A percentile compares a stretch with the other conserved stretches of the same genome.
Evolutionary conservation across 805 yeast species (phyloP).

Genomic region (Hermanozyma aechmeae): DNA sequence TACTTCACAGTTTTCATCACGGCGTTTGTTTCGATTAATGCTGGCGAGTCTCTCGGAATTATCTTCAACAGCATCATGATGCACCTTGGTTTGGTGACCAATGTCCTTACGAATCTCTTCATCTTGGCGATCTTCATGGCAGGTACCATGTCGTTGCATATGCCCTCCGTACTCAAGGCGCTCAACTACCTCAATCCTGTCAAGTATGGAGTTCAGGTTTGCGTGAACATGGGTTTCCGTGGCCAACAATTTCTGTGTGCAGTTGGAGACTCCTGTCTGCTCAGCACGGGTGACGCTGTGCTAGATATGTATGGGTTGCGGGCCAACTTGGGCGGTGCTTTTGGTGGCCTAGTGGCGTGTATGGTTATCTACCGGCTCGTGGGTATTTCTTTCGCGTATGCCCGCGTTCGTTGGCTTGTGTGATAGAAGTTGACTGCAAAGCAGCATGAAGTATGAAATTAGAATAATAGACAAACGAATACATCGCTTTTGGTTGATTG

Average conservation of each 20-base stretch:
- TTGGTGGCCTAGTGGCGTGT: constrained; percentile 31
- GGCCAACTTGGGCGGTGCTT: constrained; percentile 23
- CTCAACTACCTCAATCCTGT: constrained; percentile 72
- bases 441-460: too few relatives aligned
- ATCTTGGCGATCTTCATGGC: constrained; percentile 76
- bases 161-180: constrained; percentile 61
- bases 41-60: constrained; percentile 83
- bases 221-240: constrained; percentile 50
- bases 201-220: constrained; percentile 56
- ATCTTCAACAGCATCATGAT: constrained; percentile 63
- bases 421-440: too few relatives aligned
- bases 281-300: constrained; percentile 47
- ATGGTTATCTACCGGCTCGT: constrained; percentile 32
- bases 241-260: constrained; percentile 44
- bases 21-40: constrained; percentile 45
- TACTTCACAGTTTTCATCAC: constrained; percentile 57
- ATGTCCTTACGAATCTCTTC: constrained; percentile 55
- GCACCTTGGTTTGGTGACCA: constrained; percentile 76
- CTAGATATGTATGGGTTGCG: constrained; percentile 40
- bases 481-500: too few relatives aligned
- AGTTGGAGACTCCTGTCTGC: constrained; percentile 34
- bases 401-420: constrained; percentile 17
- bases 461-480: too few relatives aligned
- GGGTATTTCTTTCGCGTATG: constrained; percentile 18
- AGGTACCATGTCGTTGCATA: constrained; percentile 72